Percentiles rank a stretch among this genome's conserved stretches.
Conservation (phyloP, 805 yeast genomes). For the Candida gorgasii region DNA sequence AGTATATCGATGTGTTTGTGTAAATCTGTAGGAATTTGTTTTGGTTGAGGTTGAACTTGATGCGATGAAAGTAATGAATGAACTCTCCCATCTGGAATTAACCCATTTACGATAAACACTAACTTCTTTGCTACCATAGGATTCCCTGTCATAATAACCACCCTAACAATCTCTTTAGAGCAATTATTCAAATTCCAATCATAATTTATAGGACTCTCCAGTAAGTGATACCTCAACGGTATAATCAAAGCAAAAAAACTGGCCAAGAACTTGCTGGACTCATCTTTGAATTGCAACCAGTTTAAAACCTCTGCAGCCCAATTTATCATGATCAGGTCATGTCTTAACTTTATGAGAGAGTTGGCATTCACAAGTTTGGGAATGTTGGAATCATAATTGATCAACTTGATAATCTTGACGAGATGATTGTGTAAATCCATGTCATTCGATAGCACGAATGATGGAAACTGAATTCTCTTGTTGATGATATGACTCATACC, state of each 20-base stretch:
- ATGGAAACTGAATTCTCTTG: constrained; percentile 39
- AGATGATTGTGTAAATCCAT: constrained; percentile 41
- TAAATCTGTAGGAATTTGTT: neutral
- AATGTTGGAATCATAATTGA: constrained; percentile 42
- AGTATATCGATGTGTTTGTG: constrained; percentile 14
- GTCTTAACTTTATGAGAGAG: constrained; percentile 34
- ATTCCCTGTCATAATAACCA: constrained; percentile 59
- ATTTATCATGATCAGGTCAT: constrained; percentile 41
- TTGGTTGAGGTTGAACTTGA: too few species aligned
- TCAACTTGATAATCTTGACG: constrained; percentile 35
- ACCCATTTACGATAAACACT: constrained; percentile 52
- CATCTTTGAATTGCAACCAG: constrained; percentile 58
- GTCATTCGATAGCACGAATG: constrained; percentile 43
- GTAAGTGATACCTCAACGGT: constrained; percentile 39
- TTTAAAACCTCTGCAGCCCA: constrained; percentile 55
- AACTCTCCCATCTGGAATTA: constrained; percentile 41
- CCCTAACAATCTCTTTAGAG: constrained; percentile 40
- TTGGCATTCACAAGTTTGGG: constrained; percentile 48
- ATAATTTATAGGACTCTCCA: constrained; percentile 30
- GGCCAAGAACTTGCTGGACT: constrained; percentile 43
- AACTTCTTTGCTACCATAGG: constrained; percentile 61
- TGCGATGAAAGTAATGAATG: too few species aligned
- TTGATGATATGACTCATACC: constrained; percentile 20
- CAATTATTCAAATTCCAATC: constrained; percentile 21
- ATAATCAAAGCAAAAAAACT: constrained; percentile 47